Evolutionary conservation across 108 stramenopile species (phyloP), one percentile per base, ranked within the genome.

Genomic region (Chaetoceros tenuissimus): DNA sequence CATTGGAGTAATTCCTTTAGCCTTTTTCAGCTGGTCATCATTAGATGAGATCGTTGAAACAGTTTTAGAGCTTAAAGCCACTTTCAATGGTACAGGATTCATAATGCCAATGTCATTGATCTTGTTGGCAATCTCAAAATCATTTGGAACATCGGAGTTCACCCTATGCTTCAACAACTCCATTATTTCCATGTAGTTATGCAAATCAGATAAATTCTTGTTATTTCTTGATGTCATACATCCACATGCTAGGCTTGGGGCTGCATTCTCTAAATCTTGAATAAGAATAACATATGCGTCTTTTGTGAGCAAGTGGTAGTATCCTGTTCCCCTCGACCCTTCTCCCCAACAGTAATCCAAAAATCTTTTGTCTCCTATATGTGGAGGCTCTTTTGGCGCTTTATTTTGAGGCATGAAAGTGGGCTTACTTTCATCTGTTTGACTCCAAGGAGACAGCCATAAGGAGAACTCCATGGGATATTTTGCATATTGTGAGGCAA

Each of bases 231-330:
- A 48, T 8, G 52, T 31, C 29, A 31, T 26, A 23, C 20, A 65
- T 18, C 47, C 48, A 49, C 59, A 60, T 27, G 56, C 49, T 3
- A 24, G 21, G 23, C 3, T 28, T 3, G 59, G 59, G 20, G 24
- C 20, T 20, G 8, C 59, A 26, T 60, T 60, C 34, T 40, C 34
- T 18, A 60, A 3, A 8, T 23, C 8, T 7, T 13, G 23, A 25
- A 45, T 45, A 7, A 60, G 59, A 24, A 22, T 60, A 2, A 25
- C 24, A 19, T 60, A 60, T 10, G 59, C 46, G 27, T 60, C 19
- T 48, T 18, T 22, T 2, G 59, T 60, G 47, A 60, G 47, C 47
- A 60, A 50, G 24, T 60, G 59, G 24, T 60, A 60, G 26, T 60
- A 60, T 7, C 43, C 59, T 28, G 8, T n/a, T 5, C 59, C 59